Conservation (phyloP, 495 filamentous ascomycete species). For the Neurospora cerealis region DNA sequence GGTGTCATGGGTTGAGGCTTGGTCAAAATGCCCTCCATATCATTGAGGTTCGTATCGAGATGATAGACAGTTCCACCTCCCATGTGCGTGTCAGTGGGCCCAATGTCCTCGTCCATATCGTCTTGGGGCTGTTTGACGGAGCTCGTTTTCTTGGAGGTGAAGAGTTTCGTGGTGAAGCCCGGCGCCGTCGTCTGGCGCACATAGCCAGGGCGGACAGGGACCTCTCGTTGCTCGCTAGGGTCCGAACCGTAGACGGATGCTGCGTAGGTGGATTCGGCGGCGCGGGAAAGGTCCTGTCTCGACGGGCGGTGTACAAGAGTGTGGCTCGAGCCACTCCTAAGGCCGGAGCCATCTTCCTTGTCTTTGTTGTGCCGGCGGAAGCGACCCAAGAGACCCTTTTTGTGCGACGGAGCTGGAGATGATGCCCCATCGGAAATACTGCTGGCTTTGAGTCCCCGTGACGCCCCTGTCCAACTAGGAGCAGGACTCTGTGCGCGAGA, state of each 20-base stretch:
- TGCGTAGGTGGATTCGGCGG: conserved; percentile 30
- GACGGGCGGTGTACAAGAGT: conserved; percentile 23
- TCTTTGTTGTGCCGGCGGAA: conserved; percentile 48
- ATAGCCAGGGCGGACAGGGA: conserved; percentile 23
- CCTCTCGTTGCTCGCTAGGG: conserved; percentile 26
- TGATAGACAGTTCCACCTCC: conserved; percentile 42
- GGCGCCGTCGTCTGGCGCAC: conserved; percentile 38
- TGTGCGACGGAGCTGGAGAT: conserved; percentile 49
- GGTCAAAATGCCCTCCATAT: conserved; percentile 78
- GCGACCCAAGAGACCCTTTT: conserved; percentile 57
- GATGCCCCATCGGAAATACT: conserved; percentile 41
- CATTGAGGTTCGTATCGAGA: conserved; percentile 72
- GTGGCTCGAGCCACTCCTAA: conserved; percentile 41
- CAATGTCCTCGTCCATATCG: conserved; percentile 37
- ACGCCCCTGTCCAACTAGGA: conserved; percentile 52
- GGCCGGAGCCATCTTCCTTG: conserved; percentile 41
- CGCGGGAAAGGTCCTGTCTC: conserved; percentile 42
- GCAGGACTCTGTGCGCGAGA: conserved; percentile 67
- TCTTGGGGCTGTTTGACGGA: conserved; percentile 29
- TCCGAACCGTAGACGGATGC: conserved; percentile 31
- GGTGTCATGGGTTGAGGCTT: conserved; percentile 52
- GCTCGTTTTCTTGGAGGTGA: conserved; percentile 38
- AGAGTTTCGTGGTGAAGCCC: conserved; percentile 45
- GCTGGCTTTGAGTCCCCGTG: conserved; percentile 34
- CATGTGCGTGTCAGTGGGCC: conserved; percentile 32